Conservation (phyloP, 371 early-diverging fungal species). For the Mortierella sp. region DNA sequence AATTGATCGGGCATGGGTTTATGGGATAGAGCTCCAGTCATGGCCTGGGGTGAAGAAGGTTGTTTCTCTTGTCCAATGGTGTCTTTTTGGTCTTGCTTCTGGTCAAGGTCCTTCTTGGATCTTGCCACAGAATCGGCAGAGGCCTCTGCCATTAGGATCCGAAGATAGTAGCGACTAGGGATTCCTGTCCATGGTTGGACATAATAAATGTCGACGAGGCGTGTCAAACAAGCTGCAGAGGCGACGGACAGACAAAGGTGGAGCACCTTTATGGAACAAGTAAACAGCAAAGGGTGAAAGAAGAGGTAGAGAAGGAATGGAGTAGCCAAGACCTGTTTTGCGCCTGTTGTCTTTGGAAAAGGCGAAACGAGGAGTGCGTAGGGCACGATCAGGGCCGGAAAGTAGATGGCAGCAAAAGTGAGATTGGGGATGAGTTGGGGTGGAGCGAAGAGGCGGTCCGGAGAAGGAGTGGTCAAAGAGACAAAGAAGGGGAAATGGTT, state of each 20-base stretch:
- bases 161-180: constrained; percentile 13
- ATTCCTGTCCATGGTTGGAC: constrained; percentile 48
- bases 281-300: constrained; percentile 24
- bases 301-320: constrained; percentile 15
- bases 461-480: too few relatives aligned
- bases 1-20: background rate
- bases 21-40: background rate
- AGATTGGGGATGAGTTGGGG: constrained; percentile 10
- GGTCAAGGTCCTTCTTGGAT: constrained; percentile 22
- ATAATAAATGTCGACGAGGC: constrained; percentile 45
- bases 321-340: constrained; percentile 29
- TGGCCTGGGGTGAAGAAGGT: background rate
- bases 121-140: constrained; percentile 7
- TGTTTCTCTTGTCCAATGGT: too few relatives aligned
- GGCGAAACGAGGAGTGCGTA: constrained; percentile 27
- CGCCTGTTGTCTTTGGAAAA: constrained; percentile 11
- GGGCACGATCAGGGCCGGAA: constrained; percentile 13
- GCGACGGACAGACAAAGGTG: constrained; percentile 26
- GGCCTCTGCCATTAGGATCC: background rate
- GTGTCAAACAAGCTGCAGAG: constrained; percentile 13
- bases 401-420: constrained; percentile 5
- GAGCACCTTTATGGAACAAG: constrained; percentile 8
- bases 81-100: background rate
- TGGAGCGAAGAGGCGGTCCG: constrained; percentile 10
- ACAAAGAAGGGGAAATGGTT: too few relatives aligned